phyloP scores from a whole-genome alignment of 1,139 yeast genomes.

The Candida sojae region DNA sequence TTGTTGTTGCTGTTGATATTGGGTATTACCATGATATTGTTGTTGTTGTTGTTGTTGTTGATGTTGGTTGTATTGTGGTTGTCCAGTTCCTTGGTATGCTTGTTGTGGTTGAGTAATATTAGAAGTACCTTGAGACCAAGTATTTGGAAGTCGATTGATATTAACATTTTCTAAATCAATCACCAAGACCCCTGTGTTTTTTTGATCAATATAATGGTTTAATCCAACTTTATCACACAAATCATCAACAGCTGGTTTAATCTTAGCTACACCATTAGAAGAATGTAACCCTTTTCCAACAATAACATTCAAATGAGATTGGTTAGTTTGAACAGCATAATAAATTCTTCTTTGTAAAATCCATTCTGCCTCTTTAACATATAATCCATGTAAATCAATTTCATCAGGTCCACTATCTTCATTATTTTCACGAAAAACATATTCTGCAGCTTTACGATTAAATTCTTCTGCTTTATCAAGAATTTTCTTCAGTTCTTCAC shows the following conservation, averaged over 20 bases:
- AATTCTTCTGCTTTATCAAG: conserved; percentile 62
- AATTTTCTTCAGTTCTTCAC: conserved; percentile 66
- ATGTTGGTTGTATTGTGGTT: conserved; percentile 30
- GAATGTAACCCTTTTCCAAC: conserved; percentile 97
- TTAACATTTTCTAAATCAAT: conserved; percentile 54
- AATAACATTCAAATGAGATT: conserved; percentile 61
- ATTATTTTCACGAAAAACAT: conserved; percentile 86
- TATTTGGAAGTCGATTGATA: conserved; percentile 49
- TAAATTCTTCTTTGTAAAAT: conserved; percentile 72
- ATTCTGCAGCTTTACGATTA: conserved; percentile 85
- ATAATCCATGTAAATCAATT: conserved; percentile 91
- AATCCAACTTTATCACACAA: conserved; percentile 69
- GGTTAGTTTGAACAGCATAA: conserved; percentile 63
- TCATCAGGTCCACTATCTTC: conserved; percentile 82
- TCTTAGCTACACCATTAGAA: conserved; percentile 74
- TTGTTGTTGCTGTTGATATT: conserved; percentile 23
- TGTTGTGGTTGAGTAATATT: conserved; percentile 27
- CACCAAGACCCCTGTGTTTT: conserved; percentile 79
- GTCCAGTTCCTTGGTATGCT: conserved; percentile 28
- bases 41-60: conserved; percentile 25
- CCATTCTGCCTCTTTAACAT: conserved; percentile 83
- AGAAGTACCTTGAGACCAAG: conserved; percentile 38
- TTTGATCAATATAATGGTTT: conserved; percentile 59
- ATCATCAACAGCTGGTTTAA: conserved; percentile 86
- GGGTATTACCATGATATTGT: conserved; percentile 16